A percentile compares a stretch with the other conserved stretches of the same genome.
Conservation (phyloP, 2,329 filamentous ascomycete species). For the Ceratocystis cacaofunesta region DNA sequence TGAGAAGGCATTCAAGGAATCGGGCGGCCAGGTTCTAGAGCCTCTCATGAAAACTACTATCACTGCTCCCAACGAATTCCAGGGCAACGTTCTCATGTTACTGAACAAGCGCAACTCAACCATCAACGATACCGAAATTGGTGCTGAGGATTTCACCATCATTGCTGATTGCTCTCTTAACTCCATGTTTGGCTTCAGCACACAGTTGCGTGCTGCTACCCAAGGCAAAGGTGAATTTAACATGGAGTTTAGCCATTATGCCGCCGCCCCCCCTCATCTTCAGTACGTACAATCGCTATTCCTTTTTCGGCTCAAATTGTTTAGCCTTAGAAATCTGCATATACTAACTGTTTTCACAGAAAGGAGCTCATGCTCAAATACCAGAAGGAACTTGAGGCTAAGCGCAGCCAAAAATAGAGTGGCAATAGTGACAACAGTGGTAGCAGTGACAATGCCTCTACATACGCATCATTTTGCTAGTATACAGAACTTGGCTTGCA, state of each 20-base stretch:
- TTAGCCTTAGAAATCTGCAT: neutral
- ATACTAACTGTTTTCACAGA: conserved; percentile 27
- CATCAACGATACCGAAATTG: conserved; percentile 91
- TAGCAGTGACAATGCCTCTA: no score
- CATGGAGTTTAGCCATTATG: conserved; percentile 98
- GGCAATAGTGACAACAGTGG: no score
- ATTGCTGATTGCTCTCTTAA: conserved; percentile 87
- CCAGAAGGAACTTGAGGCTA: conserved; percentile 42
- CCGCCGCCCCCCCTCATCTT: conserved; percentile 69
- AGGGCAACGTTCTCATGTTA: conserved; percentile 85
- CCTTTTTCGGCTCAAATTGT: no score
- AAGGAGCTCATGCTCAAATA: conserved; percentile 46
- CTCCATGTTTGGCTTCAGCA: conserved; percentile 95
- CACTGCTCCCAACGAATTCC: conserved; percentile 91
- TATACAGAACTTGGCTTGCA: no score
- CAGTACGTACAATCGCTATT: conserved; percentile 47
- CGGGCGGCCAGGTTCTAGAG: conserved; percentile 73
- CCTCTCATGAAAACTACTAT: conserved; percentile 98
- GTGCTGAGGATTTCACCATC: conserved; percentile 83
- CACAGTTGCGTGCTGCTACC: conserved; percentile 77
- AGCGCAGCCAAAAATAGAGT: conserved; percentile 27
- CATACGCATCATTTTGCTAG: no score
- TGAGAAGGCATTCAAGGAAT: conserved; percentile 76
- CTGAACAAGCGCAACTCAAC: conserved; percentile 94
- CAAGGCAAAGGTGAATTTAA: conserved; percentile 97